Base-by-base conservation (phyloP, 441 rosid species). In the Populus hybrid region DNA sequence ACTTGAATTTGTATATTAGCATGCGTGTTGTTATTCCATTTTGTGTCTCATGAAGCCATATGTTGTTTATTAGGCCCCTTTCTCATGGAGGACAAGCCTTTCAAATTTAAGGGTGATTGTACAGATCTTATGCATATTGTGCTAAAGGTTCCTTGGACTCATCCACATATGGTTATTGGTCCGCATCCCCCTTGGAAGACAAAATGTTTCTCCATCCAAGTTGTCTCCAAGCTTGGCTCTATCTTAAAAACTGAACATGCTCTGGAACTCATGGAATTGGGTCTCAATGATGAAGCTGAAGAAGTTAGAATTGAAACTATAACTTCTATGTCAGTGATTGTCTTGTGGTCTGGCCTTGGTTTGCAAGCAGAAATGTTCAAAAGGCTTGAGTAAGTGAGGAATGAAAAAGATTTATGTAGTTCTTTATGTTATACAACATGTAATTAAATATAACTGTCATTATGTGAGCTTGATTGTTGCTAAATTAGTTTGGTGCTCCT, bases 61-160 rank as follows among this genome's bases (percentile, higher is more conserved):
- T 78, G 42, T 75, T 80, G 70, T 76, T 71, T 35, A 71, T 24
- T 73, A 91, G 97, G 90, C 30, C 76, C 81, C 61, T 73, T 75
- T 81, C 85, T 79, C 71, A 46, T 82, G 76, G 95, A 84, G 74
- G 85, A 87, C 79, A 84, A 84, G 73, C 83, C 81, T 76, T 86
- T 83, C 77, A 84, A 81, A 74, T 83, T 86, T 80, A 81, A 83
- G 67, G 84, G 64, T 79, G 82, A 82, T 71, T 70, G 77, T 87
- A 85, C 76, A 69, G 83, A 83, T 80, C 85, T 85, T 67, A 84
- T 92, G 67, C 78, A 76, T 78, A 84, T 80, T 79, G 73, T 93
- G 83, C 85, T 97, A 80, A 92, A 93, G 88, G 86, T 94, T 79
- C 97, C 99, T 35, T 97, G 99, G 99, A 91, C 85, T 73, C 90